Evolutionary conservation across 441 rosid genomes (phyloP), one percentile per base, ranked within the genome.

Genomic region (Gossypium trilobum): DNA sequence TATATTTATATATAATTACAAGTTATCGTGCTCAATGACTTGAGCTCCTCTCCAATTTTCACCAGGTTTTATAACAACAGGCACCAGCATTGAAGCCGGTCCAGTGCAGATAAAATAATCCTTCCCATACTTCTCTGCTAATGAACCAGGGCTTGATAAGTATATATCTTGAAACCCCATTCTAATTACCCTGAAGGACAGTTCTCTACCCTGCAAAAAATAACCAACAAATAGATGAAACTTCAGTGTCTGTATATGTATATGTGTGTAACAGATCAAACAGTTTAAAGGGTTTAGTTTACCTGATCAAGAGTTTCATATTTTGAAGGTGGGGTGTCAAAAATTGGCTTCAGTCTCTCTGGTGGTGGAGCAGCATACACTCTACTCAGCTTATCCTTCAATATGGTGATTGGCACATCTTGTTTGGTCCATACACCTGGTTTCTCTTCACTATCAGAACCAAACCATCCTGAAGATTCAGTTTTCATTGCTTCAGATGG

Each of bases 271-370:
- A 11, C 59, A 54, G 22, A 19, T 8, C 13, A 19, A 54, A 54
- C 36, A 55, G 50, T 0, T 9, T 23, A 54, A 57, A 6, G 20
- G 17, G 48, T 1, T 58, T 44, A 5, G n/a, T 22, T 2, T 36
- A 94, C 99, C 96, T 95, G 97, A 85, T 95, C 99, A 29, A 89
- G 78, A n/a, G 92, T 82, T 84, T 95, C 99, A 70, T 78, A 92
- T 78, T 92, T 95, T 52, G 96, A 84, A 66, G 99, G 99, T 1
- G 92, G 81, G 20, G 95, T 95, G 78, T 85, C 82, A 71, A 89
- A 91, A 72, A 91, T 64, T 1, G 86, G 74, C 77, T 91, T 95
- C 64, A 81, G 68, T 78, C 98, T 92, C 73, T 95, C 96, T 57
- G 82, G 70, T 0, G 96, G 97, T 13, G 84, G 92, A 79, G 89